These are phyloP conservation scores for Escovopsis sp. DNA, from an alignment of 2,329 filamentous ascomycete species.

Conservation along the genomic window DNA sequence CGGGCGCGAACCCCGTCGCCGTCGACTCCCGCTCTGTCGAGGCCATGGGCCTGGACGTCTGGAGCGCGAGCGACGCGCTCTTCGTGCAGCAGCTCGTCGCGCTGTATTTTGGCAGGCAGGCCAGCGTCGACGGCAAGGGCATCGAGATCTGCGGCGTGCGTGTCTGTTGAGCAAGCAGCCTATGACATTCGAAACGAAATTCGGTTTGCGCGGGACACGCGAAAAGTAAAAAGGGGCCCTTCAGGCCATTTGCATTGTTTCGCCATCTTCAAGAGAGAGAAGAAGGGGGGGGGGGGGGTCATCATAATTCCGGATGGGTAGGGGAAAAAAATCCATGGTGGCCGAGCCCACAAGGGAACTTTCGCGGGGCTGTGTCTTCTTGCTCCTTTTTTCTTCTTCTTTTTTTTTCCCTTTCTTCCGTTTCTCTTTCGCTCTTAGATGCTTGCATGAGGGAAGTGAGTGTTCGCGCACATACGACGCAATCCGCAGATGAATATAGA, in stretches of 20 bases:
- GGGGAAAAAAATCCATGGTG: no score
- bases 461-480: conserved; percentile 1
- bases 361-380: background rate
- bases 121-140: conserved; percentile 51
- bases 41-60: conserved; percentile 62
- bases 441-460: background rate
- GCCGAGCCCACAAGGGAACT: no score
- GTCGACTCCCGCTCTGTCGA: conserved; percentile 51
- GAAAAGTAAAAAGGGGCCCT: background rate
- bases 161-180: conserved; percentile 37
- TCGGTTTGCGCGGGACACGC: background rate
- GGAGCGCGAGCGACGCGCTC: conserved; percentile 54
- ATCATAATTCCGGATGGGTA: background rate
- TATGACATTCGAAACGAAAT: background rate
- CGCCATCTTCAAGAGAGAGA: background rate
- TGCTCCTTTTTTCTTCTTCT: background rate
- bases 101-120: conserved; percentile 51
- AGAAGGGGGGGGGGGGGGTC: background rate
- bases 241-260: background rate
- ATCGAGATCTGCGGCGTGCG: conserved; percentile 61
- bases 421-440: background rate
- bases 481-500: no score
- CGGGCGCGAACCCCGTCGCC: conserved; percentile 28
- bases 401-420: conserved; percentile 1
- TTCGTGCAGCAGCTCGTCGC: conserved; percentile 50